Evolutionary conservation across 202 grass and related monocot genomes (phyloP), one percentile per base, ranked within the genome.

Genomic region (Saccharum hybrid): DNA sequence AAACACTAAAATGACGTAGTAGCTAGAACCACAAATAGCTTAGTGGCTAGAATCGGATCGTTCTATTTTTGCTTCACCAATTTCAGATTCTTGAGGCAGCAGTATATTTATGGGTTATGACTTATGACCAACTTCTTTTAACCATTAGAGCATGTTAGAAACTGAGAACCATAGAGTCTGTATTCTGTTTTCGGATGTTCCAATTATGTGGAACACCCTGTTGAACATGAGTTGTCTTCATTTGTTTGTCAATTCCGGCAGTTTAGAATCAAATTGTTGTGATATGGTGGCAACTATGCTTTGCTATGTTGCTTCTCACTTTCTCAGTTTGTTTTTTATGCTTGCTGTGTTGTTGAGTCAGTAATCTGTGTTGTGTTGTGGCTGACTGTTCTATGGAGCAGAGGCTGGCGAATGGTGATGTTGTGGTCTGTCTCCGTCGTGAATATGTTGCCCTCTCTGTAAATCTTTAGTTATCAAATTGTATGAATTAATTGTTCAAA

Each of bases 401-500:
- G 16, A 54, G 19, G 19, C 31, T 40, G 77, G 49, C 16, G 1
- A 54, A 54, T 54, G 5, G 16, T 0, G 16, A 54, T 54, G 49
- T 54, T 54, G 16, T 54, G 49, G 49, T 18, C 7, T 18, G 49
- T 54, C 16, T 18, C 49, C 1, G 0, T 7, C 6, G 46, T 3
- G 16, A 57, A 37, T 23, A 41, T 18, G 8, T 2, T 40, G 1
- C 15, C 26, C 16, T 66, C 6, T 34, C 23, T 68, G 7, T 70
- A 59, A 26, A 69, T 71, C 18, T 81, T 76, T 63, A 56, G 0
- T 30, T 51, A 65, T 2, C 19, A 28, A 30, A 36, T 71, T 85
- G 23, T 76, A 63, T 89, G 71, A 19, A 81, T 48, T 88, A 18
- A 48, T 78, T 60, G n/a, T 30, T 26, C 26, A 77, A 82, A 46